These are phyloP conservation scores for Lathyrus oleraceus DNA, from an alignment of 306 rosid genomes.

Conservation along the genomic window DNA sequence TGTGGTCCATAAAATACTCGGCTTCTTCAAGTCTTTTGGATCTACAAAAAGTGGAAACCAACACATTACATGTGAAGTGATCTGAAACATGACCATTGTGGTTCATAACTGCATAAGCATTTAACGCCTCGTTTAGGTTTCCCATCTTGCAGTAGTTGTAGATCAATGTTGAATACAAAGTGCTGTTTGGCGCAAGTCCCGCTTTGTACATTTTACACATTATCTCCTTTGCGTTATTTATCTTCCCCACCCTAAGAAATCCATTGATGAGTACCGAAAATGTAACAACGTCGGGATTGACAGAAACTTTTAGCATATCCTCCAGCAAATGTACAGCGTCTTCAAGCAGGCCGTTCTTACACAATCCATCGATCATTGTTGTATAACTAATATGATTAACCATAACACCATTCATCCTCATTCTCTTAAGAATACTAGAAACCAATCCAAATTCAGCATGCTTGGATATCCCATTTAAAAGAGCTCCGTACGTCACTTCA, in stretches of 20 bases:
- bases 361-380: slow-evolving; percentile 63
- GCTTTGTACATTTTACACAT: slow-evolving; percentile 64
- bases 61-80: slow-evolving; percentile 57
- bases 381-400: slow-evolving; percentile 53
- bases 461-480: slow-evolving; percentile 64
- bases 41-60: slow-evolving; percentile 61
- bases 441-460: slow-evolving; percentile 55
- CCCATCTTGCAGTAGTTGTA: slow-evolving; percentile 68
- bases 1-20: slow-evolving; percentile 66
- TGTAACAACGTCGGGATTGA: slow-evolving; percentile 58
- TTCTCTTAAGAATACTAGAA: slow-evolving; percentile 53
- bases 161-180: slow-evolving; percentile 67
- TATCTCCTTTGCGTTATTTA: slow-evolving; percentile 62
- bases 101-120: slow-evolving; percentile 62
- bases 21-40: slow-evolving; percentile 57
- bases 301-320: slow-evolving; percentile 50
- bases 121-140: slow-evolving; percentile 56
- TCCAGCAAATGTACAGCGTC: slow-evolving; percentile 60
- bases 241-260: slow-evolving; percentile 57
- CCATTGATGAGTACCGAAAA: slow-evolving; percentile 80
- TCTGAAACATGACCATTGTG: slow-evolving; percentile 47
- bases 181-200: slow-evolving; percentile 52
- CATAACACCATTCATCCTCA: slow-evolving; percentile 48
- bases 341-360: slow-evolving; percentile 62
- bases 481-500: slow-evolving; percentile 59